phyloP scores from a whole-genome alignment of 1,284 basidiomycete genomes.

The Rhodotorula sp. region DNA sequence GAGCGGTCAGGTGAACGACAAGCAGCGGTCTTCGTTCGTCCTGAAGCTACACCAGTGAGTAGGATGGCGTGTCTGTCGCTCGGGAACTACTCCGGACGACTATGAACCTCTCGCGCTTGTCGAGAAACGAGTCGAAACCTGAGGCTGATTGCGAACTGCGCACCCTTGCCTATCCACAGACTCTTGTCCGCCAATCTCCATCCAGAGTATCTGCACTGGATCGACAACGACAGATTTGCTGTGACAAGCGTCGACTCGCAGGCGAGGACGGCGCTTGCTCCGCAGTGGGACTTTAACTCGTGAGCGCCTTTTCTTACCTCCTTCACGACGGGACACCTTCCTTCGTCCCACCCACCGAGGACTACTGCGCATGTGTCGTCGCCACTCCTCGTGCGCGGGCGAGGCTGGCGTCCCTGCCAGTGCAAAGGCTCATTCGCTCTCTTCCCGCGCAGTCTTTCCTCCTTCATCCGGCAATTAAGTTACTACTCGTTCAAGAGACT shows the following conservation, averaged over 20 bases:
- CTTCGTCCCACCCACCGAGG: not conserved
- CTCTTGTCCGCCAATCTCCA: slow-evolving; percentile 19
- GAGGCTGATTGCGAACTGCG: too few relatives aligned
- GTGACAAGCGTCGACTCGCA: slow-evolving; percentile 22
- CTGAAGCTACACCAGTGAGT: slow-evolving; percentile 25
- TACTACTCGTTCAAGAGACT: slow-evolving; percentile 36
- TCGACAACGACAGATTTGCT: slow-evolving; percentile 26
- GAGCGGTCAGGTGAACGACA: not conserved
- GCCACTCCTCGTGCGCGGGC: not conserved
- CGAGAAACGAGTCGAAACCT: not conserved
- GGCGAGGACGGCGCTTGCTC: slow-evolving; percentile 19
- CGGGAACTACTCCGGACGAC: not conserved
- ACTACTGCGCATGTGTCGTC: not conserved
- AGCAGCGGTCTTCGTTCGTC: slow-evolving; percentile 14
- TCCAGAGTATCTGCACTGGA: slow-evolving; percentile 24
- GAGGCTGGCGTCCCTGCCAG: not conserved
- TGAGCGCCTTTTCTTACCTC: slow-evolving; percentile 6
- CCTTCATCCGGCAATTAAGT: slow-evolving; percentile 28
- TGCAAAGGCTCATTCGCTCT: not conserved
- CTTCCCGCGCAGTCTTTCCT: slow-evolving; percentile 13
- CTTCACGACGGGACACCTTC: not conserved
- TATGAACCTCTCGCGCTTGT: not conserved
- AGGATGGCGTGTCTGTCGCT: too few relatives aligned
- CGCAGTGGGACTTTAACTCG: slow-evolving; percentile 29
- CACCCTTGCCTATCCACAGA: not conserved